These are phyloP conservation scores for Colletotrichum navitas DNA, from an alignment of 2,329 filamentous ascomycete genomes.

Conservation along the genomic window DNA sequence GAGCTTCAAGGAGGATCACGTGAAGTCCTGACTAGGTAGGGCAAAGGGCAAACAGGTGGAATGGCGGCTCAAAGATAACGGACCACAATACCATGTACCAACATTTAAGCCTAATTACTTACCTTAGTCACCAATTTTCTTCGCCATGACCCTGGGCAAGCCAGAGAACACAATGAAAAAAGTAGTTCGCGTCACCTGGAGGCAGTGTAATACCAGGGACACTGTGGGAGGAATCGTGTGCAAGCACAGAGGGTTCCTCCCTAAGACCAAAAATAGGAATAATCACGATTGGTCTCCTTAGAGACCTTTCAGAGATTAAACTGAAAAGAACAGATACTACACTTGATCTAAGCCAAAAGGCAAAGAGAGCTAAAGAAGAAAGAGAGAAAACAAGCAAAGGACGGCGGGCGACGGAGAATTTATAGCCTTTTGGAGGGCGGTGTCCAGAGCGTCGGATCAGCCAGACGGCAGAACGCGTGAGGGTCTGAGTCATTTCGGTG, in stretches of 20 bases:
- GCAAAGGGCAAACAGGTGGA: too few species aligned
- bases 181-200: conserved; percentile 76
- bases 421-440: conserved; percentile 40
- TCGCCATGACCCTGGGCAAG: conserved; percentile 68
- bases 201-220: conserved; percentile 83
- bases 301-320: conserved; percentile 93
- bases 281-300: conserved; percentile 81
- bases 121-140: conserved; percentile 57
- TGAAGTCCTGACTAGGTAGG: too few species aligned
- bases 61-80: too few species aligned
- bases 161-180: conserved; percentile 72
- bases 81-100: too few species aligned
- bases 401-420: conserved; percentile 48
- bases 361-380: conserved; percentile 68
- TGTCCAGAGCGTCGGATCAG: background rate
- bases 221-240: conserved; percentile 74
- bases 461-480: conserved; percentile 3
- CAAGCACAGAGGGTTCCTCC: conserved; percentile 77
- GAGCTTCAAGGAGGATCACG: too few species aligned
- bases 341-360: conserved; percentile 88
- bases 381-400: conserved; percentile 58
- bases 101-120: too few species aligned
- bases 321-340: conserved; percentile 98
- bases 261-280: conserved; percentile 80
- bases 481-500: background rate